Conservation (phyloP, 306 rosid species). For the Notholithocarpus densiflorus region DNA sequence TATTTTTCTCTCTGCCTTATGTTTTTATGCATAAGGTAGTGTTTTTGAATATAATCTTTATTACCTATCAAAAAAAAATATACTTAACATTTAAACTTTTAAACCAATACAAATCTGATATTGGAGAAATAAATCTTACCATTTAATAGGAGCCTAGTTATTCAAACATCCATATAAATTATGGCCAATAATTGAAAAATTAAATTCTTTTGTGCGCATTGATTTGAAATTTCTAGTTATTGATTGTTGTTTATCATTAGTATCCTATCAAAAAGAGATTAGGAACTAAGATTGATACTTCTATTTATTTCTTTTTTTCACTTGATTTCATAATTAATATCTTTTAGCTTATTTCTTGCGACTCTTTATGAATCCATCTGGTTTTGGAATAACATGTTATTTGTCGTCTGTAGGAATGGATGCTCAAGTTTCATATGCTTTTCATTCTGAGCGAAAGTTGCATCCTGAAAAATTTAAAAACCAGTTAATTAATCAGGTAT, state of each 20-base stretch:
- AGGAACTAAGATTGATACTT: background rate
- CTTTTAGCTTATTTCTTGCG: background rate
- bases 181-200: background rate
- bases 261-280: background rate
- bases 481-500: conserved; percentile 84
- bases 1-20: too few relatives aligned
- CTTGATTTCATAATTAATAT: background rate
- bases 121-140: background rate
- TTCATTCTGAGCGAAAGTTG: conserved; percentile 89
- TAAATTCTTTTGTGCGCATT: background rate
- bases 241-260: background rate
- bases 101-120: background rate
- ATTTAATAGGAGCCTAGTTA: background rate
- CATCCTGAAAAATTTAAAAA: conserved; percentile 91
- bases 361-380: background rate
- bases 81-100: too few relatives aligned
- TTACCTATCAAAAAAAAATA: too few relatives aligned
- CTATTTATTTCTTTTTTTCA: background rate
- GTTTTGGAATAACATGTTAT: background rate
- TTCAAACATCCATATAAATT: background rate
- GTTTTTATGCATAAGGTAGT: too few relatives aligned
- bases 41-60: too few relatives aligned
- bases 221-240: background rate
- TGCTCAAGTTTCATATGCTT: conserved; percentile 95
- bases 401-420: conserved; percentile 69